Base-by-base conservation (phyloP, 345 rosid genomes). In the Boechera retrofracta region DNA sequence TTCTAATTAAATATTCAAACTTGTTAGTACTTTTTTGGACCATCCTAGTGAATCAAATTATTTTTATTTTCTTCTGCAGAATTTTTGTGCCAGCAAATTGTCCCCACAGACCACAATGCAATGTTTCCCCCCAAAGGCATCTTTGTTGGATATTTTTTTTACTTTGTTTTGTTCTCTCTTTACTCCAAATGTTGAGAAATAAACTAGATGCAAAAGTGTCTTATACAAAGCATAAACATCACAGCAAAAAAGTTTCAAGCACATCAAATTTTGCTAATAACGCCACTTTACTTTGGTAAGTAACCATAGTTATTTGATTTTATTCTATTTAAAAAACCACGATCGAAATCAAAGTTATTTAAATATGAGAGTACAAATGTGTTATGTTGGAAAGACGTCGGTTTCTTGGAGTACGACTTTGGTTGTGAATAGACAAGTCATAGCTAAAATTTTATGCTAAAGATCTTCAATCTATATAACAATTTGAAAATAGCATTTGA, bases 61-160 rank as follows among this genome's bases (percentile, higher is more conserved):
- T 66, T 42, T 63, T 57, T 4, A 38, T 55, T 65, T 74, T 55
- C 28, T 54, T 65, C 65, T 44, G 57, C 72, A 35, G 39, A 33
- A 13, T 35, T 44, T 64, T 45, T 45, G 71, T 55, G 72, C 35
- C 72, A 74, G 72, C 72, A 56, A 44, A 66, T 44, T 65, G 78
- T 65, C 78, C 78, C 78, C 58, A 64, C 78, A 74, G 24, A 55
- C 59, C 78, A 65, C 78, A 74, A 55, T 6, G 66, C 66, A 56
- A 45, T 66, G 78, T 74, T 67, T 66, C 72, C 72, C 55, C 59
- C 29, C 18, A 48, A 55, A 65, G 38, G 78, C 72, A 56, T 66
- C 70, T 65, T 21, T 33, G 28, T 74, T 53, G 7, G 71, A 64
- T 65, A 53, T 73, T 64, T 54, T 57, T 10, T 18, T 31, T 47